Conservation (phyloP, 148 eudicot species). For the Persicaria tinctoria region DNA sequence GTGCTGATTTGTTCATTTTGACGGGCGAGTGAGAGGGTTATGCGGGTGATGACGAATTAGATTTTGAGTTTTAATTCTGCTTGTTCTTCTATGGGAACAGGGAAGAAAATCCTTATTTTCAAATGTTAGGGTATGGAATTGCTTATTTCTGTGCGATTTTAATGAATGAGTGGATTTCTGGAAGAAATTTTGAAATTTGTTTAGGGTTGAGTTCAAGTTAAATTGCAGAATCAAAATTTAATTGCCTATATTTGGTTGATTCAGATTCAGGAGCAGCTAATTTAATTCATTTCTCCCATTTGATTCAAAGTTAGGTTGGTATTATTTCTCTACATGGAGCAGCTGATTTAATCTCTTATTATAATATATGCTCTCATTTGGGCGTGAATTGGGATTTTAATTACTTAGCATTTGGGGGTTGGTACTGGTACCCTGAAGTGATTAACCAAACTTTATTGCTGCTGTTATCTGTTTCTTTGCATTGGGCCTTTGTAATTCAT, state of each 20-base stretch:
- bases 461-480: not conserved
- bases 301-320: not conserved
- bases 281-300: not conserved
- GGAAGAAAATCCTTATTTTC: constrained; percentile 4
- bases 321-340: not conserved
- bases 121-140: constrained; percentile 2
- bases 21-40: not conserved
- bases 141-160: not conserved
- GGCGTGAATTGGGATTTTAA: not conserved
- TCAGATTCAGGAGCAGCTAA: not conserved
- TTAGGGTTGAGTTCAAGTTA: constrained; percentile 2
- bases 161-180: not conserved
- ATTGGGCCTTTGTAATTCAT: not conserved
- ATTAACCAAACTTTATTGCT: not conserved
- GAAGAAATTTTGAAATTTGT: not conserved
- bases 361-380: not conserved
- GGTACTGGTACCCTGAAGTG: not conserved
- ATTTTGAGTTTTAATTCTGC: not conserved
- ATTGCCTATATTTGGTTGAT: not conserved
- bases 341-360: too few relatives aligned
- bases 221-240: not conserved
- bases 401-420: not conserved
- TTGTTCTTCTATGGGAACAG: not conserved
- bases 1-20: not conserved
- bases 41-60: not conserved